phyloP scores from a whole-genome alignment of 257 asterid species.

The Solanum infundibuliforme region DNA sequence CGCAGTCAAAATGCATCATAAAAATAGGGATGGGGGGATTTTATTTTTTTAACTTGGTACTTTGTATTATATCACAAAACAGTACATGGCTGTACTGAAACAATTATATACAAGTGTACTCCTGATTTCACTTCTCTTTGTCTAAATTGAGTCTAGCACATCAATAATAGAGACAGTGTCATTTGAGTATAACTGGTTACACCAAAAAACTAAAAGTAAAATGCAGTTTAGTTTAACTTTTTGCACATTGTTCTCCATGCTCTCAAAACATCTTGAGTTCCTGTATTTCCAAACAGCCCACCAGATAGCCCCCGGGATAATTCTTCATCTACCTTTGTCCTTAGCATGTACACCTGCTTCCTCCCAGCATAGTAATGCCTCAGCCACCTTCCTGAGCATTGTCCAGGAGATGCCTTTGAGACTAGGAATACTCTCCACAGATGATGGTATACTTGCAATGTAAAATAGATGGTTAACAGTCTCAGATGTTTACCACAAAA shows the following conservation, averaged over 20 bases:
- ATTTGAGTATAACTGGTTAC: not conserved
- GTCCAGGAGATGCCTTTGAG: not conserved
- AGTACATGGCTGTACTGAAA: not conserved
- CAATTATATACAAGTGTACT: not conserved
- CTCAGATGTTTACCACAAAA: not conserved
- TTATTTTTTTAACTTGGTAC: not conserved
- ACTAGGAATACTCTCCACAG: not conserved
- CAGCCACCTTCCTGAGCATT: not conserved
- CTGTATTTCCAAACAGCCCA: not conserved
- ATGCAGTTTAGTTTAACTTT: not conserved
- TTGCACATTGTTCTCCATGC: not conserved
- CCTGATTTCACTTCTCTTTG: not conserved
- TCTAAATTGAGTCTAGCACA: not conserved
- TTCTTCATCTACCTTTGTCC: not conserved
- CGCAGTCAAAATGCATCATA: not conserved
- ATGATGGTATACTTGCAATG: not conserved
- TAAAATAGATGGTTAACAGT: not conserved
- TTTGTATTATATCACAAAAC: not conserved
- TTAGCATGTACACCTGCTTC: not conserved
- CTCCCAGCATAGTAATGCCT: not conserved
- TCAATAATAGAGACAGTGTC: not conserved
- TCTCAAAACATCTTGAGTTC: not conserved
- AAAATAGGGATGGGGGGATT: not conserved
- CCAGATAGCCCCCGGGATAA: not conserved
- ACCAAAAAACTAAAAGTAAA: not conserved